Evolutionary conservation across 805 yeast genomes (phyloP).

Genomic region (Starmerella gropengiesseri): DNA sequence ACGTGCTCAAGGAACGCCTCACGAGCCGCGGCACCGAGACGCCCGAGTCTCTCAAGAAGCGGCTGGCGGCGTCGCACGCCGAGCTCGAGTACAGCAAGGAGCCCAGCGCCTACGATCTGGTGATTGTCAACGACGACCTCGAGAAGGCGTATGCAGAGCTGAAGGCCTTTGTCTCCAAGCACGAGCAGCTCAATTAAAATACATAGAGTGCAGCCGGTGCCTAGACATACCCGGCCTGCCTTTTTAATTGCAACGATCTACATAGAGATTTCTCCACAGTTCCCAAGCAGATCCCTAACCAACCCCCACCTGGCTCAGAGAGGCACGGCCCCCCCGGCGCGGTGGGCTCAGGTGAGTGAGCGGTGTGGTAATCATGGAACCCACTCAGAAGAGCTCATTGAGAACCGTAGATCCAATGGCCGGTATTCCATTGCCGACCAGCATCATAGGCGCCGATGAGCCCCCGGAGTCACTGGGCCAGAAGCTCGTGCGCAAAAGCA

Average conservation of each 20-base stretch:
- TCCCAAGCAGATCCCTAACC: too few relatives aligned
- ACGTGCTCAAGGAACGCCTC: conserved; percentile 61
- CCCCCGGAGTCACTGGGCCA: conserved; percentile 22
- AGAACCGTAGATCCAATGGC: not conserved
- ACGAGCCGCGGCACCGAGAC: conserved; percentile 93
- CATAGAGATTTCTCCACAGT: too few relatives aligned
- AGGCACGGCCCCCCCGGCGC: too few relatives aligned
- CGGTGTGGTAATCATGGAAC: not conserved
- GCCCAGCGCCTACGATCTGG: conserved; percentile 77
- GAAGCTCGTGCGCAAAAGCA: conserved; percentile 37
- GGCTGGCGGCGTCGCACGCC: conserved; percentile 75
- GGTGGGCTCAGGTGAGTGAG: too few relatives aligned
- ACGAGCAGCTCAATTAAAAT: conserved; percentile 6
- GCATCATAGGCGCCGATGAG: conserved; percentile 15
- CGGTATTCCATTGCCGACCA: conserved; percentile 19
- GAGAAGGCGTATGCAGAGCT: conserved; percentile 79
- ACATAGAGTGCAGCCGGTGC: too few relatives aligned
- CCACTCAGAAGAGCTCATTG: not conserved
- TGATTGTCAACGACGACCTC: conserved; percentile 82
- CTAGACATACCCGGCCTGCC: too few relatives aligned
- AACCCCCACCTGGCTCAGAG: too few relatives aligned
- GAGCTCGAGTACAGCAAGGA: conserved; percentile 82
- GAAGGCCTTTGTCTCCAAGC: conserved; percentile 48
- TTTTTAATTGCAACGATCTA: too few relatives aligned
- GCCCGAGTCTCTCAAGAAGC: conserved; percentile 66